phyloP scores from a whole-genome alignment of 176 grass and related monocot genomes.

The Triticum dicoccoides region DNA sequence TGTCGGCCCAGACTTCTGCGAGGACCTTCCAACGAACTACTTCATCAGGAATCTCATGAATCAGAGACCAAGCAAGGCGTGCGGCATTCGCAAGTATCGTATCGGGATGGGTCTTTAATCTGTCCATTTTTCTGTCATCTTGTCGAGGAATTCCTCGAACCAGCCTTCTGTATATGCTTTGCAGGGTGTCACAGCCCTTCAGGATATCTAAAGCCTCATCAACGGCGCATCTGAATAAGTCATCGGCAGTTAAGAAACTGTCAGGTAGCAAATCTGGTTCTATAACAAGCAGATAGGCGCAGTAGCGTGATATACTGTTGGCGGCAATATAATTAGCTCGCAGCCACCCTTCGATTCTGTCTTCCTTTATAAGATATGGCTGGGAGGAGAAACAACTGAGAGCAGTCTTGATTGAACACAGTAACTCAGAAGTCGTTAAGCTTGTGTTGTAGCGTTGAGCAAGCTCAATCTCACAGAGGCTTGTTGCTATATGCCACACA shows the following conservation, averaged over 20 bases:
- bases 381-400: neutral
- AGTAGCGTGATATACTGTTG: slow-evolving; percentile 7
- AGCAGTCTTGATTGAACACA: neutral
- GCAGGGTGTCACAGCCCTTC: neutral
- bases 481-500: slow-evolving; percentile 32
- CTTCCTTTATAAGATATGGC: neutral
- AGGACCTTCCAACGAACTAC: neutral
- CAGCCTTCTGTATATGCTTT: neutral
- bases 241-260: neutral
- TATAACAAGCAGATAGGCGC: neutral
- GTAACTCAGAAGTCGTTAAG: neutral
- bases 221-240: neutral
- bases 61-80: neutral
- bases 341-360: neutral
- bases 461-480: slow-evolving; percentile 16
- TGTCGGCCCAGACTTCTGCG: neutral
- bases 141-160: neutral
- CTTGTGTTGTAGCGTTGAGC: neutral
- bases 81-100: neutral
- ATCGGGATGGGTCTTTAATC: neutral
- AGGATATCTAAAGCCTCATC: neutral
- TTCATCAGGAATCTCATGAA: neutral
- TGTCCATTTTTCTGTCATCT: neutral
- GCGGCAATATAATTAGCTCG: neutral
- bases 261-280: slow-evolving; percentile 15